Percentiles rank a stretch among this genome's conserved stretches.
Evolutionary conservation across 345 rosid species (phyloP).

Genomic region (Limnanthes douglasii): DNA sequence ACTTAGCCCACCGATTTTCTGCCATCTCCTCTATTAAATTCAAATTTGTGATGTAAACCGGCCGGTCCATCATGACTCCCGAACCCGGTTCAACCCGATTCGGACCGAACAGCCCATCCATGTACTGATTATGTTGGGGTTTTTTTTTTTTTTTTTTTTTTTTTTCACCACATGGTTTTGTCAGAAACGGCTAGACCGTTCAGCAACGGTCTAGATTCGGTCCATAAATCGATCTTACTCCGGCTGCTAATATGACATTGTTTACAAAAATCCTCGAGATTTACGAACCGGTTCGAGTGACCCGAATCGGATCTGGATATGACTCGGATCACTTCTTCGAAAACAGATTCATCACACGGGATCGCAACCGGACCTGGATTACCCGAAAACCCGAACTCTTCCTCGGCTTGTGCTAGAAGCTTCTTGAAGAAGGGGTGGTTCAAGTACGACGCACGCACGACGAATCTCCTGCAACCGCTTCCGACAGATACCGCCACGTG

Average conservation of each 20-base stretch:
- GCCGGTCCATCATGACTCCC: conserved; percentile 1
- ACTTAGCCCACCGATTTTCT: conserved; percentile 18
- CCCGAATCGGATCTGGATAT: conserved; percentile 47
- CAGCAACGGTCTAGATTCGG: conserved; percentile 72
- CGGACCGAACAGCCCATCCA: conserved; percentile 9
- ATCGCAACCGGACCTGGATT: conserved; percentile 71
- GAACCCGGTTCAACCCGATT: conserved; percentile 3
- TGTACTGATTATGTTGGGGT: neutral
- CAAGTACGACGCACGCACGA: conserved; percentile 75
- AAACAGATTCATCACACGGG: conserved; percentile 80
- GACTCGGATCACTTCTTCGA: conserved; percentile 59
- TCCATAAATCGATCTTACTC: conserved; percentile 37
- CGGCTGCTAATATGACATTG: conserved; percentile 36
- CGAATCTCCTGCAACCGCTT: conserved; percentile 46
- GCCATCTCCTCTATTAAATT: conserved; percentile 36
- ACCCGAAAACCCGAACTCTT: conserved; percentile 75
- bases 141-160: conserved; percentile 3
- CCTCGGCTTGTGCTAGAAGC: conserved; percentile 64
- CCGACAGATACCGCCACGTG: conserved; percentile 87
- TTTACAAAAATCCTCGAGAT: conserved; percentile 42
- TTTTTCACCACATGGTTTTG: conserved; percentile 29
- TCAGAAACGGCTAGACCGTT: conserved; percentile 33
- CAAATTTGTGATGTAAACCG: conserved; percentile 4
- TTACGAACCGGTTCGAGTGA: conserved; percentile 23
- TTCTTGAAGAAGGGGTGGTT: conserved; percentile 74